phyloP scores from a whole-genome alignment of 2,329 filamentous ascomycete genomes.

The Colletotrichum sp. region DNA sequence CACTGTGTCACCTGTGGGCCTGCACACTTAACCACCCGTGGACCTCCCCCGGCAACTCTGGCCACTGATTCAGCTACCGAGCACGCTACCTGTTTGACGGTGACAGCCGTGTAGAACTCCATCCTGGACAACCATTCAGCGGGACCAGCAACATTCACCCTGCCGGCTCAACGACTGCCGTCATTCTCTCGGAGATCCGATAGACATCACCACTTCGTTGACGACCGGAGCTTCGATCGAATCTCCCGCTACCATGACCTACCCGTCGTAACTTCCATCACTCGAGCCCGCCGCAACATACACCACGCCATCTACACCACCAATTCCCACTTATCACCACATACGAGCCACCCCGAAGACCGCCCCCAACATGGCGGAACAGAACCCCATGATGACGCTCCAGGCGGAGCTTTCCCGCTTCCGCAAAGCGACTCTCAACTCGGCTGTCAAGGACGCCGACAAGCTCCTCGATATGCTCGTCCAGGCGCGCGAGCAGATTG shows the following conservation, averaged over 20 bases:
- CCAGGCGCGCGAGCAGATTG: conserved; percentile 75
- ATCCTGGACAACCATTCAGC: not conserved
- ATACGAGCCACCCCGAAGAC: not conserved
- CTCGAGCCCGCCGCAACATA: not conserved
- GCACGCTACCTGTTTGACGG: not conserved
- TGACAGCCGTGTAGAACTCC: not conserved
- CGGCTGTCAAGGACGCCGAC: conserved; percentile 81
- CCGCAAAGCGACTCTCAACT: conserved; percentile 69
- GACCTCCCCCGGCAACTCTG: not conserved
- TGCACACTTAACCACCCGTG: not conserved
- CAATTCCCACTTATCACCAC: not conserved
- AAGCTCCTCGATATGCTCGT: conserved; percentile 79
- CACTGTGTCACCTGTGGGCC: not conserved
- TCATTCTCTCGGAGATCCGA: not conserved
- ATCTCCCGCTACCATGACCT: conserved; percentile 1
- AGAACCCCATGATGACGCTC: conserved; percentile 59
- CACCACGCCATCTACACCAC: not conserved
- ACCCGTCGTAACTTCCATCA: not conserved
- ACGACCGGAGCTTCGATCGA: not conserved
- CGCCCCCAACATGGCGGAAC: conserved; percentile 34
- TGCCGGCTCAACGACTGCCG: not conserved
- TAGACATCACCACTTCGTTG: not conserved
- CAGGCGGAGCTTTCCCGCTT: conserved; percentile 78
- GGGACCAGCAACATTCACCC: not conserved
- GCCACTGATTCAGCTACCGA: not conserved